phyloP scores from a whole-genome alignment of 176 grass and related monocot genomes.

The Poa pratensis region DNA sequence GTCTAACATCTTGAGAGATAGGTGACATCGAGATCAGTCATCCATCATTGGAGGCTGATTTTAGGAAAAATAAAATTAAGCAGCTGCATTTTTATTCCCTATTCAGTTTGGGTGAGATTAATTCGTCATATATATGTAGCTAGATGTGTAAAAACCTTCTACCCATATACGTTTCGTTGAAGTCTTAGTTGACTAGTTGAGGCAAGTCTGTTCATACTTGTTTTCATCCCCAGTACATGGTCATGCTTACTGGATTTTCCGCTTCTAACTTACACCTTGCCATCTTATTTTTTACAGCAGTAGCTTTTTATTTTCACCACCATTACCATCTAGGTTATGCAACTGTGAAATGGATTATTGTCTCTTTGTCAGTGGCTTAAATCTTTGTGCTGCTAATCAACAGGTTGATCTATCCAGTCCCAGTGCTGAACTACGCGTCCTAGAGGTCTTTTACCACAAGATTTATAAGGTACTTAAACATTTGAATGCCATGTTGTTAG shows the following conservation, averaged over 20 bases:
- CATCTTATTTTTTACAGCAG: background rate
- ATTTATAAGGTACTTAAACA: slow-evolving; percentile 81
- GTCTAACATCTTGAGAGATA: slow-evolving; percentile 9
- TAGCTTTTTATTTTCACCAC: slow-evolving; percentile 16
- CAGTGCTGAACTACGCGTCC: slow-evolving; percentile 77
- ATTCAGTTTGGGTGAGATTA: background rate
- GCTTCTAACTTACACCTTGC: slow-evolving; percentile 13
- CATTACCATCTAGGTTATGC: slow-evolving; percentile 25
- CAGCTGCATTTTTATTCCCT: slow-evolving; percentile 5
- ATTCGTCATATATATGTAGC: background rate
- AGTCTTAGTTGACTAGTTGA: slow-evolving; percentile 8
- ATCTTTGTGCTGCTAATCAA: slow-evolving; percentile 26
- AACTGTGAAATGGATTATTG: background rate
- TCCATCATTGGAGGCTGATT: slow-evolving; percentile 6
- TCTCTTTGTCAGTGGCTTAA: slow-evolving; percentile 11
- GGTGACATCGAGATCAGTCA: background rate
- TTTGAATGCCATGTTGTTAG: background rate
- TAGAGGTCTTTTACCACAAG: slow-evolving; percentile 97
- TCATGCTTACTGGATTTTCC: slow-evolving; percentile 9
- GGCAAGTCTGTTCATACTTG: slow-evolving; percentile 25
- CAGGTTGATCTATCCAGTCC: slow-evolving; percentile 94
- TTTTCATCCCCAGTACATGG: slow-evolving; percentile 1
- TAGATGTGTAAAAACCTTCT: slow-evolving; percentile 18
- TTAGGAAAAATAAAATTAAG: background rate
- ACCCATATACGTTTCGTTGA: background rate